Evolutionary conservation across 2,329 filamentous ascomycete species (phyloP).

Genomic region (Colletotrichum tropicale): DNA sequence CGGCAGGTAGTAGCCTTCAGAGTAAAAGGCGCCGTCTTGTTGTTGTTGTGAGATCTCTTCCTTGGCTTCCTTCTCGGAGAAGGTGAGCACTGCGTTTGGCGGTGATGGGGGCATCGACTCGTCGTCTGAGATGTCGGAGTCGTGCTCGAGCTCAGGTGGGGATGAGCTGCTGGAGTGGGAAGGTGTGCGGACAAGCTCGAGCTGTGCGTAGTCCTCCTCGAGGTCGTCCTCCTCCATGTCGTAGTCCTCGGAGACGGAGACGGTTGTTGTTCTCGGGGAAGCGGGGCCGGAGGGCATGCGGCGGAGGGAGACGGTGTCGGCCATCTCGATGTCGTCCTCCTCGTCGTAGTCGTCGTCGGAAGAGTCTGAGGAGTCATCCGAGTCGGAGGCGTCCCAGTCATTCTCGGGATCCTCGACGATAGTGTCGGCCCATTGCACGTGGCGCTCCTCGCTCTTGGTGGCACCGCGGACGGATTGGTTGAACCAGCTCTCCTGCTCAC

Average conservation of each 20-base stretch:
- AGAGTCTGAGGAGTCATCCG: conserved; percentile 31
- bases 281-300: conserved; percentile 44
- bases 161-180: conserved; percentile 63
- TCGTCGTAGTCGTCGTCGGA: conserved; percentile 56
- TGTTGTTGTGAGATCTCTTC: conserved; percentile 41
- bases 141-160: conserved; percentile 74
- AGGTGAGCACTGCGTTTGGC: conserved; percentile 60
- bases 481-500: conserved; percentile 97
- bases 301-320: conserved; percentile 49
- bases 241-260: conserved; percentile 42
- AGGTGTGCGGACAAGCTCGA: conserved; percentile 70
- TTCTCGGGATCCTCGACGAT: conserved; percentile 76
- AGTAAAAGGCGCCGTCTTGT: conserved; percentile 48
- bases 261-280: conserved; percentile 28
- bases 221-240: conserved; percentile 58
- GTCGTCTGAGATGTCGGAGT: conserved; percentile 72
- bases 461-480: conserved; percentile 87
- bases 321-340: conserved; percentile 61
- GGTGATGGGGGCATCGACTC: conserved; percentile 76
- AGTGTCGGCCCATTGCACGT: conserved; percentile 87
- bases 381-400: conserved; percentile 71
- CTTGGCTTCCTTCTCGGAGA: conserved; percentile 61
- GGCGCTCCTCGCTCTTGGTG: conserved; percentile 59
- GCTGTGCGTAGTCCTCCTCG: conserved; percentile 68
- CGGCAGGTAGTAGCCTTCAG: conserved; percentile 59